Conservation (phyloP, 768 basidiomycete genomes). For the Lentinula aciculospora region DNA sequence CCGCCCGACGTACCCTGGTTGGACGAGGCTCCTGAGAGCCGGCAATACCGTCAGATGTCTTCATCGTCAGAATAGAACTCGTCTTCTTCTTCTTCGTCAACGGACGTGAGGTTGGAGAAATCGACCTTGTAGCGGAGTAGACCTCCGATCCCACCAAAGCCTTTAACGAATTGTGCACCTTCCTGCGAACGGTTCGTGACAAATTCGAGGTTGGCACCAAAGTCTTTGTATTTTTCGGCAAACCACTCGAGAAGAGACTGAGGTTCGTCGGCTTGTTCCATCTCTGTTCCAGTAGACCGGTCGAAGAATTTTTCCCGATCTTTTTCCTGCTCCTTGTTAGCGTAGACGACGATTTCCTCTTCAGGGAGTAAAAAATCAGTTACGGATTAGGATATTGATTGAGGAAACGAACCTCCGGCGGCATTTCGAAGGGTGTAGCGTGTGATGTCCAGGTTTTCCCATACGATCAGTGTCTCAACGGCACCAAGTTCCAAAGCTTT, state of each 20-base stretch:
- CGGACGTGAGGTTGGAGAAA: constrained; percentile 69
- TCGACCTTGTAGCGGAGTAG: constrained; percentile 97
- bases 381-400: background rate
- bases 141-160: constrained; percentile 97
- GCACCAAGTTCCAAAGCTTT: constrained; percentile 95
- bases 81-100: constrained; percentile 81
- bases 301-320: constrained; percentile 94
- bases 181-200: constrained; percentile 96
- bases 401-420: constrained; percentile 59
- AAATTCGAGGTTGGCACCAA: constrained; percentile 93
- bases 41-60: constrained; percentile 77
- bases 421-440: constrained; percentile 89
- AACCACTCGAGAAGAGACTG: constrained; percentile 95
- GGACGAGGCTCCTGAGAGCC: constrained; percentile 82
- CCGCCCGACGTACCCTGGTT: constrained; percentile 62
- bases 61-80: constrained; percentile 80
- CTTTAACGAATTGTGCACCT: constrained; percentile 96
- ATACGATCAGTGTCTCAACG: constrained; percentile 95
- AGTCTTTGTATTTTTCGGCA: constrained; percentile 97
- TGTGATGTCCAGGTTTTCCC: constrained; percentile 94
- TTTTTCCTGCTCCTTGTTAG: constrained; percentile 79
- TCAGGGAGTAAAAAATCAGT: background rate
- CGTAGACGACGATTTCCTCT: constrained; percentile 85
- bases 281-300: constrained; percentile 91
- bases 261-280: constrained; percentile 85